phyloP scores from a whole-genome alignment of 2,329 filamentous ascomycete genomes.

The Calycina marina region DNA sequence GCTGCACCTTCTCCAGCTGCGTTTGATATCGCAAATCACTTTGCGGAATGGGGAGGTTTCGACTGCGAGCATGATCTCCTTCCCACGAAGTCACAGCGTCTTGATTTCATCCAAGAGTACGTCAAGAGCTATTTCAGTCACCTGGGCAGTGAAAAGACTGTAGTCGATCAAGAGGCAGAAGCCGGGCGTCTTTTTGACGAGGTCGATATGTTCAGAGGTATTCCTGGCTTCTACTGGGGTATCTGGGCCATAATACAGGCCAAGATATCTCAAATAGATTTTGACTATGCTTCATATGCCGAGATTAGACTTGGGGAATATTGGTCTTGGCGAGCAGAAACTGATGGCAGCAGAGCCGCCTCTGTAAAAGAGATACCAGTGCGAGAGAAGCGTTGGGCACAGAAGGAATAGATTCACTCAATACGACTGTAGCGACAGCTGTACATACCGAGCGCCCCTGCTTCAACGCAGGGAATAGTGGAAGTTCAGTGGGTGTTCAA shows the following conservation, averaged over 20 bases:
- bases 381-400: slow-evolving; percentile 63
- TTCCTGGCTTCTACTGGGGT: slow-evolving; percentile 84
- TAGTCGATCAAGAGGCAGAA: slow-evolving; percentile 41
- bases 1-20: slow-evolving; percentile 85
- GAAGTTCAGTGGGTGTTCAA: no score
- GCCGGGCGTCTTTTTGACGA: slow-evolving; percentile 58
- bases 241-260: slow-evolving; percentile 95
- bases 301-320: slow-evolving; percentile 80
- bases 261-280: slow-evolving; percentile 86
- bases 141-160: slow-evolving; percentile 25
- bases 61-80: slow-evolving; percentile 81
- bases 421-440: no score
- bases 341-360: slow-evolving; percentile 42
- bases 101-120: slow-evolving; percentile 74
- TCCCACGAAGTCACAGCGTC: slow-evolving; percentile 62
- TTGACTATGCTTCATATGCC: slow-evolving; percentile 88
- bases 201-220: slow-evolving; percentile 74
- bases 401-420: slow-evolving; percentile 15
- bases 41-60: slow-evolving; percentile 95
- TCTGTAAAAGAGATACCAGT: slow-evolving; percentile 48
- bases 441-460: no score
- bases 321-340: slow-evolving; percentile 75
- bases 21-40: slow-evolving; percentile 96
- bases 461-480: no score
- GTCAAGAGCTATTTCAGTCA: slow-evolving; percentile 56